Evolutionary conservation across 148 eudicot species (phyloP).

Genomic region (Fagopyrum homotropicum): DNA sequence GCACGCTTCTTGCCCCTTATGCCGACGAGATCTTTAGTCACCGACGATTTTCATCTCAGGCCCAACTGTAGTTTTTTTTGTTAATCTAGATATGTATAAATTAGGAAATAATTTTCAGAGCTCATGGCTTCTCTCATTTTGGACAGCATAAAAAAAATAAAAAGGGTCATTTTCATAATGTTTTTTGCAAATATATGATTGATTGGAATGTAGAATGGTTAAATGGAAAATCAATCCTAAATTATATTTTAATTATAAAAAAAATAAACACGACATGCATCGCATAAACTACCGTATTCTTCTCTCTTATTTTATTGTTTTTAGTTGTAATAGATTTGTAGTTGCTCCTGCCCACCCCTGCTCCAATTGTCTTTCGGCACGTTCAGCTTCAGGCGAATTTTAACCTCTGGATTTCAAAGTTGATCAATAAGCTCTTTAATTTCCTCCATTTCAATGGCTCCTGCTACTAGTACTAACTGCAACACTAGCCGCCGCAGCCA

Average conservation of each 20-base stretch:
- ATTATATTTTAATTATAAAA: too few species aligned
- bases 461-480: background rate
- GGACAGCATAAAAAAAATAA: too few species aligned
- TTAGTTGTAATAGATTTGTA: background rate
- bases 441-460: background rate
- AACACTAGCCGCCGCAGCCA: background rate
- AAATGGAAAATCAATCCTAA: background rate
- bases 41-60: background rate
- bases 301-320: background rate
- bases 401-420: background rate
- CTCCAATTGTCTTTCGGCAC: background rate
- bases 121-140: background rate
- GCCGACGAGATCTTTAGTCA: slow-evolving; percentile 75
- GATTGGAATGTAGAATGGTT: too few species aligned
- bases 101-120: background rate
- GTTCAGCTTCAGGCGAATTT: background rate
- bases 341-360: background rate
- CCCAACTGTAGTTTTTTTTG: background rate
- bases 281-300: background rate
- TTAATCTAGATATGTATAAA: background rate
- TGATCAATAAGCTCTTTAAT: background rate
- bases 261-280: background rate
- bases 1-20: slow-evolving; percentile 90
- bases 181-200: too few species aligned
- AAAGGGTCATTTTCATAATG: background rate